Evolutionary conservation across 345 rosid species (phyloP).

Genomic region (Xanthoceras sorbifolium): DNA sequence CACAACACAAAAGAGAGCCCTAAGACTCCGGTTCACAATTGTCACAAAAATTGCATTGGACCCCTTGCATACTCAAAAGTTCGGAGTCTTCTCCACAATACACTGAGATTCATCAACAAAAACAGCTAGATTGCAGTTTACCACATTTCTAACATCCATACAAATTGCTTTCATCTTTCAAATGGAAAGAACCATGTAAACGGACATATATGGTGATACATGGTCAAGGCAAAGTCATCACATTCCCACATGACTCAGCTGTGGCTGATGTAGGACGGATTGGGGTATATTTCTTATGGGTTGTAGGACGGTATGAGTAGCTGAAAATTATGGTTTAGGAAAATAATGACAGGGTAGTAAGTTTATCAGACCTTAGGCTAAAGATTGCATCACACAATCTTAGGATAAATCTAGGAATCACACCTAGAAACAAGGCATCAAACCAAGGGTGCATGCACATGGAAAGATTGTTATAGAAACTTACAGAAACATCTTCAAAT

Average conservation of each 20-base stretch:
- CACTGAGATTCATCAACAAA: neutral
- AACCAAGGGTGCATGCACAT: neutral
- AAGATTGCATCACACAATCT: too few relatives aligned
- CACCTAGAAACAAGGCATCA: too few relatives aligned
- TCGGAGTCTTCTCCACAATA: neutral
- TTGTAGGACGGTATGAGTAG: too few relatives aligned
- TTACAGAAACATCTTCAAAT: constrained; percentile 83
- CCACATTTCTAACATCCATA: too few relatives aligned
- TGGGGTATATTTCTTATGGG: too few relatives aligned
- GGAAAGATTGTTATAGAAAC: constrained; percentile 26
- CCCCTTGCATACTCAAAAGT: neutral
- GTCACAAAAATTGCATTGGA: neutral
- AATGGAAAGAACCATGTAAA: neutral
- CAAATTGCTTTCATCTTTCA: too few relatives aligned
- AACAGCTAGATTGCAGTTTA: neutral
- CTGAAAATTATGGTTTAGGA: too few relatives aligned
- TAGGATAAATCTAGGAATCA: too few relatives aligned
- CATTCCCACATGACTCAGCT: neutral
- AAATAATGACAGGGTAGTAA: too few relatives aligned
- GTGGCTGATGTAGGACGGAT: too few relatives aligned
- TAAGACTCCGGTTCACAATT: neutral
- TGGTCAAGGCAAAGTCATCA: neutral
- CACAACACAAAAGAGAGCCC: neutral
- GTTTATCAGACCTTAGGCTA: too few relatives aligned
- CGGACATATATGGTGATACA: neutral